A percentile compares a stretch with the other conserved stretches of the same genome.
Evolutionary conservation across 2,329 filamentous ascomycete genomes (phyloP).

Genomic region (Colletotrichum coccodes): DNA sequence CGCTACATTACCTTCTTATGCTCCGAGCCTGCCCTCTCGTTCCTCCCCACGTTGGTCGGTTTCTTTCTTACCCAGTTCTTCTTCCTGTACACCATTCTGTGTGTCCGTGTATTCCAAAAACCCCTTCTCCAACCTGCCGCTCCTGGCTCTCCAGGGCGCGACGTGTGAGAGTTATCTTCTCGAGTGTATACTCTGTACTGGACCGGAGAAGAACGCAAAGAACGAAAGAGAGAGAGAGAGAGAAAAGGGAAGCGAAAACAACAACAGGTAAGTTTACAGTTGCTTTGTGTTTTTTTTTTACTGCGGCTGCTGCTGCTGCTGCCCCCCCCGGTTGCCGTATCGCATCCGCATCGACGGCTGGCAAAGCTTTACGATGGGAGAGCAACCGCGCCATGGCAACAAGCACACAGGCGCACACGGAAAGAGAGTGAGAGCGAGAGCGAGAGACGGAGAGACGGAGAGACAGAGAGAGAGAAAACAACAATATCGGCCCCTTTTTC

Average conservation of each 20-base stretch:
- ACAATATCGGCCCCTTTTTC: not conserved
- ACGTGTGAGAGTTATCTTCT: conserved; percentile 45
- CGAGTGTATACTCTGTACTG: conserved; percentile 29
- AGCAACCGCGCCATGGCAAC: conserved; percentile 3
- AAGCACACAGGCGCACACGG: not conserved
- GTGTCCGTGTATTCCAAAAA: conserved; percentile 41
- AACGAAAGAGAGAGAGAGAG: too few species aligned
- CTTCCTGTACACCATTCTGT: conserved; percentile 43
- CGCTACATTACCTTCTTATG: conserved; percentile 32
- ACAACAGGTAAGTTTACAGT: conserved; percentile 15
- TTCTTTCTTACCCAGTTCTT: conserved; percentile 40
- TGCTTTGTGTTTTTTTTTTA: not conserved
- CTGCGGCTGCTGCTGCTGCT: not conserved
- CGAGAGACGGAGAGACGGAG: not conserved
- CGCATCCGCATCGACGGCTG: not conserved
- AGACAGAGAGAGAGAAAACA: not conserved
- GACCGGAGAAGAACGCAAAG: conserved; percentile 9
- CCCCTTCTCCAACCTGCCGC: conserved; percentile 47
- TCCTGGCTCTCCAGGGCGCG: conserved; percentile 59
- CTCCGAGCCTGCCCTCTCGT: conserved; percentile 18
- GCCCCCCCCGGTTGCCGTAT: too few species aligned
- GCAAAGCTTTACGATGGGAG: conserved; percentile 1
- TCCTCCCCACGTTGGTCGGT: conserved; percentile 31
- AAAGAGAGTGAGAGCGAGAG: not conserved
- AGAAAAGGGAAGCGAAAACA: too few species aligned